These are phyloP conservation scores for Kappamyces sp. DNA, from an alignment of 192 early-diverging fungal species.

Conservation along the genomic window DNA sequence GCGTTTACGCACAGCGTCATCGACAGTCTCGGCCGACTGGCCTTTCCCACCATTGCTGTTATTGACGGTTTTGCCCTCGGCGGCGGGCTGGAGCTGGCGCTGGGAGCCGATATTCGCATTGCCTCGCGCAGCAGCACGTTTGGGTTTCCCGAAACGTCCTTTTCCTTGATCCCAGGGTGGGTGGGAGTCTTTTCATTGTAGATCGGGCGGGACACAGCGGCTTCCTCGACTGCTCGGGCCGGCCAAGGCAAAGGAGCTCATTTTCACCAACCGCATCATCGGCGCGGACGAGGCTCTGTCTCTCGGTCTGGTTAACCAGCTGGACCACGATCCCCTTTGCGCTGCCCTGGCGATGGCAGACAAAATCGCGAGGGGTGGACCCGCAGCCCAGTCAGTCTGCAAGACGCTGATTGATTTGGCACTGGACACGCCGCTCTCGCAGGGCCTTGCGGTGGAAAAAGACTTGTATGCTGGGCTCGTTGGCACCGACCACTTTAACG, in stretches of 20 bases:
- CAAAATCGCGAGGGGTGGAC: conserved; percentile 13
- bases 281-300: conserved; percentile 19
- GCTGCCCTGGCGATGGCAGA: conserved; percentile 17
- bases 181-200: not conserved
- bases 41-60: conserved; percentile 88
- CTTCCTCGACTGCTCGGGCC: conserved; percentile 80
- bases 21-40: conserved; percentile 34
- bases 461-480: no score
- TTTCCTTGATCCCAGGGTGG: conserved; percentile 89
- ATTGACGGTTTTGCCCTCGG: conserved; percentile 92
- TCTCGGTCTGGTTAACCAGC: conserved; percentile 19
- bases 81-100: conserved; percentile 85
- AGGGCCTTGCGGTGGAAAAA: no score
- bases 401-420: no score
- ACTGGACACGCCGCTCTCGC: no score
- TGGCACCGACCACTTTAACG: no score
- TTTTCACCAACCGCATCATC: conserved; percentile 62
- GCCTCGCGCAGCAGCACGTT: conserved; percentile 61
- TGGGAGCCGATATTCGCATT: conserved; percentile 79
- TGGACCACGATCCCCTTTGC: not conserved
- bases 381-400: no score
- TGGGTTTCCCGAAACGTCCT: conserved; percentile 84
- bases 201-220: conserved; percentile 89
- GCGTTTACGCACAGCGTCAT: conserved; percentile 21
- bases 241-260: conserved; percentile 85